Evolutionary conservation across 257 asterid species (phyloP).

Genomic region (Nicotiana paniculata): DNA sequence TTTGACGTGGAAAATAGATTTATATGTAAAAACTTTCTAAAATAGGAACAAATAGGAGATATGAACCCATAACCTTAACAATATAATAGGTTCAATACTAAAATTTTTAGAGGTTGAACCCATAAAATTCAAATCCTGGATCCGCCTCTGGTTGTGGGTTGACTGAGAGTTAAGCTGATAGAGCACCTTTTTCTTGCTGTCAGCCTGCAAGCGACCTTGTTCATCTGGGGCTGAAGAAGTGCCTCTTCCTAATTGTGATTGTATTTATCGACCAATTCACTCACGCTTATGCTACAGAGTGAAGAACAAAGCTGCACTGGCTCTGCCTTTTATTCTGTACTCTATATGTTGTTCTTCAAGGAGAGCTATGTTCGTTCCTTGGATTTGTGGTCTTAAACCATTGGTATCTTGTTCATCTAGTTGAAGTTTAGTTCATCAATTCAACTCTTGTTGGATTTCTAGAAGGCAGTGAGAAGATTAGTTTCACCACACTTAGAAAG

Average conservation of each 20-base stretch:
- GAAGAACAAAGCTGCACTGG: neutral
- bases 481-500: neutral
- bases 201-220: neutral
- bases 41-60: no score
- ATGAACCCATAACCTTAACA: no score
- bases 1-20: no score
- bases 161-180: neutral
- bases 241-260: neutral
- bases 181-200: neutral
- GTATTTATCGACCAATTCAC: neutral
- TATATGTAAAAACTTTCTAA: no score
- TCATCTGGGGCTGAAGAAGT: neutral
- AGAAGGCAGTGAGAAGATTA: neutral
- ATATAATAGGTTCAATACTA: no score
- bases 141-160: neutral
- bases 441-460: neutral
- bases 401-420: constrained; percentile 3
- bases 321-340: neutral
- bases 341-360: neutral
- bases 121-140: no score
- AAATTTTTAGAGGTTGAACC: no score
- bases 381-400: neutral
- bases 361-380: constrained; percentile 6
- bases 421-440: neutral
- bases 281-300: neutral